phyloP scores from a whole-genome alignment of 208 protist species.

The Trypanosoma caninum region DNA sequence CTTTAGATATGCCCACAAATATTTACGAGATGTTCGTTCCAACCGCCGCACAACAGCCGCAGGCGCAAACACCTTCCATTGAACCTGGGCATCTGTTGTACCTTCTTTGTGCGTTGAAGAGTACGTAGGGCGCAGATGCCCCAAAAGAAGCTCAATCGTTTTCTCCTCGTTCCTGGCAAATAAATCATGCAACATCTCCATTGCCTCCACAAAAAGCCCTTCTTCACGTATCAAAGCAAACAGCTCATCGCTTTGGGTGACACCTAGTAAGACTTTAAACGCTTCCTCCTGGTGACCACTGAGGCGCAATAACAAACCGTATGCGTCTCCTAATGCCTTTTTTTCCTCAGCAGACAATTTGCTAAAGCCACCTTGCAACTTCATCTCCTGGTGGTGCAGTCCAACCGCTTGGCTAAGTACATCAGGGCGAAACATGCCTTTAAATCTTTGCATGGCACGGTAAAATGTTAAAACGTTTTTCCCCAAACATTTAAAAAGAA shows the following conservation, averaged over 20 bases:
- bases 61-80: conserved; percentile 17
- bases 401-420: conserved; percentile 42
- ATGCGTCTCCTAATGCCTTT: conserved; percentile 44
- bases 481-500: conserved; percentile 57
- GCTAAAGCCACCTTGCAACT: not conserved
- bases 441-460: conserved; percentile 27
- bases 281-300: conserved; percentile 49
- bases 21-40: conserved; percentile 37
- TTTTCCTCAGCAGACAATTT: conserved; percentile 23
- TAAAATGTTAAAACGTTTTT: conserved; percentile 32
- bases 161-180: conserved; percentile 42
- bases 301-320: conserved; percentile 48
- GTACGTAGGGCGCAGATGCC: conserved; percentile 15
- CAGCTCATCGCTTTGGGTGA: conserved; percentile 43
- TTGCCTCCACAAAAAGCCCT: conserved; percentile 32
- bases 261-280: conserved; percentile 50
- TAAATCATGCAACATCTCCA: conserved; percentile 47
- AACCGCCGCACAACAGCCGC: conserved; percentile 45
- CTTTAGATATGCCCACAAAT: conserved; percentile 55
- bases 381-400: conserved; percentile 29
- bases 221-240: conserved; percentile 39
- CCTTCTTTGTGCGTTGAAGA: not conserved
- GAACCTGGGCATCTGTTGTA: not conserved
- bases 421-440: conserved; percentile 23
- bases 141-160: conserved; percentile 51